Percentiles rank a stretch among this genome's conserved stretches.
Evolutionary conservation across 495 filamentous ascomycete genomes (phyloP).

Genomic region (Cercophora newfieldiana): DNA sequence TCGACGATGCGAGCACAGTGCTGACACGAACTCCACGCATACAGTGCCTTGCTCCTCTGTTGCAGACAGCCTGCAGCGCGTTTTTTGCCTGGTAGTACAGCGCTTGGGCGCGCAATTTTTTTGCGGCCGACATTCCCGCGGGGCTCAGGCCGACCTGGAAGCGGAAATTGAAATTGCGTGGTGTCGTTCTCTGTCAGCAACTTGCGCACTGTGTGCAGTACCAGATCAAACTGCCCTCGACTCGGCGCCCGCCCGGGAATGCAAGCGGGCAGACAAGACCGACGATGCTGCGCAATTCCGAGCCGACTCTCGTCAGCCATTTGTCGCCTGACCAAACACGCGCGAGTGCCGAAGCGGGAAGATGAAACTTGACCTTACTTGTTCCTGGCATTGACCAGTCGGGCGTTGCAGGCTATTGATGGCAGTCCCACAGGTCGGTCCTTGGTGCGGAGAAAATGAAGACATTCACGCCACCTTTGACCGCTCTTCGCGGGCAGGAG

Average conservation of each 20-base stretch:
- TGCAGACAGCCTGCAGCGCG: neutral
- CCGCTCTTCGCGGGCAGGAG: neutral
- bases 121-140: neutral
- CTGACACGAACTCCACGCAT: neutral
- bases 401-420: neutral
- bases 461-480: neutral
- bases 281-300: neutral
- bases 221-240: neutral
- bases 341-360: neutral
- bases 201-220: neutral
- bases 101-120: neutral
- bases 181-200: neutral
- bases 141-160: neutral
- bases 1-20: conserved; percentile 3
- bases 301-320: neutral
- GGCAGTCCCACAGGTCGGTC: too few species aligned
- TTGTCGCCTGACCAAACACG: neutral
- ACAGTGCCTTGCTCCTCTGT: neutral
- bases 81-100: neutral
- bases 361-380: neutral
- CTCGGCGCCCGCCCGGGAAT: neutral
- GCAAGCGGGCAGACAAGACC: neutral
- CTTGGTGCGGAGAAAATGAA: neutral
- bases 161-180: conserved; percentile 4
- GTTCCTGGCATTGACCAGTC: neutral